Evolutionary conservation across 1,284 basidiomycete species (phyloP).

Genomic region (Ustilago crameri): DNA sequence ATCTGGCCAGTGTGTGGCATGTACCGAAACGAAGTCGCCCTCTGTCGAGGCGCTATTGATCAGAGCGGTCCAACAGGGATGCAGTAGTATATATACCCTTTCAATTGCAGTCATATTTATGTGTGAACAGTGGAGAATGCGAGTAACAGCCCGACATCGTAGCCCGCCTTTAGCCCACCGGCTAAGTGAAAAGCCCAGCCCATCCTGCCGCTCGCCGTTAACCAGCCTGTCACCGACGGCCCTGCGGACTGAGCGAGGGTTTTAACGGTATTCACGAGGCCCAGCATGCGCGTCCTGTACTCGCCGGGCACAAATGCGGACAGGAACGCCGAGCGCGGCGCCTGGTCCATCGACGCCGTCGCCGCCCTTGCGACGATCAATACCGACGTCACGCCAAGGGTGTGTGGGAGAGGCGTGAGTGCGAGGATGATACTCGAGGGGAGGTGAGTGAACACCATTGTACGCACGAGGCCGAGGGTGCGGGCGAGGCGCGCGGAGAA

Average conservation of each 20-base stretch:
- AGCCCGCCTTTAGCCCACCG: conserved; percentile 14
- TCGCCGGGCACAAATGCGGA: conserved; percentile 13
- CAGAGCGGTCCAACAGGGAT: background rate
- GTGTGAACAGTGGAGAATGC: conserved; percentile 19
- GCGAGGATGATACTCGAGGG: conserved; percentile 18
- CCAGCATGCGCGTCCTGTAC: conserved; percentile 14
- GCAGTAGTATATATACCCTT: too few relatives aligned
- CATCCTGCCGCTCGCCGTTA: conserved; percentile 12
- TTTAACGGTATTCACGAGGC: conserved; percentile 21
- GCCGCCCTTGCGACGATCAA: conserved; percentile 25
- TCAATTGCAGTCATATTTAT: too few relatives aligned
- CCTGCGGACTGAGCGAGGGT: conserved; percentile 27
- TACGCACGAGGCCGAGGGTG: conserved; percentile 12
- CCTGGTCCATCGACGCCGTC: conserved; percentile 24
- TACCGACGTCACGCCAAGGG: conserved; percentile 12
- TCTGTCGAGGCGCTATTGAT: conserved; percentile 12
- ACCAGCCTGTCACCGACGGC: conserved; percentile 20
- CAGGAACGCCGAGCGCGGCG: conserved; percentile 23
- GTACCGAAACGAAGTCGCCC: conserved; percentile 12
- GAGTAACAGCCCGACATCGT: conserved; percentile 26
- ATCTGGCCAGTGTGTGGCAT: conserved; percentile 13
- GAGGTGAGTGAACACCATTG: conserved; percentile 29
- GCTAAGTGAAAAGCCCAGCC: conserved; percentile 23
- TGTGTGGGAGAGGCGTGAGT: conserved; percentile 7
- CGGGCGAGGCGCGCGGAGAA: conserved; percentile 26